Base-by-base conservation (phyloP, 164 flowering plant genomes). In the Nymphaea colorata region DNA sequence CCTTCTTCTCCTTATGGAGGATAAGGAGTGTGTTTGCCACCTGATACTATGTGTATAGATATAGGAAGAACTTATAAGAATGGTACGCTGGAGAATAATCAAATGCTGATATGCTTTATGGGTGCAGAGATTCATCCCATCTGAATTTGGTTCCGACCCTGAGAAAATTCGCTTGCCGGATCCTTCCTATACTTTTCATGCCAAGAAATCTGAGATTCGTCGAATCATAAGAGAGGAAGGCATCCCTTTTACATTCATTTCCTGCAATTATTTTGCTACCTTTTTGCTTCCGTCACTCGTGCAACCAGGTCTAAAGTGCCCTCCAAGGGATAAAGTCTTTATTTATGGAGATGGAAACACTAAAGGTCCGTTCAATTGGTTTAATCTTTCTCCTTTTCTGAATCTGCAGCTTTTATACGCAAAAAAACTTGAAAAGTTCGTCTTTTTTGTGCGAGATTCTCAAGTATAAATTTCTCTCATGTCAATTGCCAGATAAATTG, bases 131-230 rank as follows among this genome's bases (percentile, higher is more conserved):
- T 92, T 92, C 69, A 74, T 89, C 72, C 98, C 98, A 69, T 76
- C 98, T n/a, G 98, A 92, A 78, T 92, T 89, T 68, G 96, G 96
- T 17, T 42, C 65, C 62, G 94, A 92, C 76, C 89, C 96, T 8
- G 88, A 87, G 60, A 85, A 79, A 69, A 76, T 75, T 66, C 89
- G 78, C 44, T 73, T 84, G 64, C 55, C 79, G 3, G 78, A 67
- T 69, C 63, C 83, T 75, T 91, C 79, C 72, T 57, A 87, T 57
- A 63, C 66, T 62, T 84, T 88, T 69, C 89, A 86, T 73, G 73
- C 84, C 41, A 74, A 77, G 44, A 90, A 87, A 82, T 77, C 87
- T 68, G 89, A 88, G 74, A 84, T 89, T 61, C 76, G 94, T 62
- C 85, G 86, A 16, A 69, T 76, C 4, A 70, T 92, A 66, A 96